These are phyloP conservation scores for Fusarium sp. DNA, from an alignment of 2,329 filamentous ascomycete species.

Conservation along the genomic window DNA sequence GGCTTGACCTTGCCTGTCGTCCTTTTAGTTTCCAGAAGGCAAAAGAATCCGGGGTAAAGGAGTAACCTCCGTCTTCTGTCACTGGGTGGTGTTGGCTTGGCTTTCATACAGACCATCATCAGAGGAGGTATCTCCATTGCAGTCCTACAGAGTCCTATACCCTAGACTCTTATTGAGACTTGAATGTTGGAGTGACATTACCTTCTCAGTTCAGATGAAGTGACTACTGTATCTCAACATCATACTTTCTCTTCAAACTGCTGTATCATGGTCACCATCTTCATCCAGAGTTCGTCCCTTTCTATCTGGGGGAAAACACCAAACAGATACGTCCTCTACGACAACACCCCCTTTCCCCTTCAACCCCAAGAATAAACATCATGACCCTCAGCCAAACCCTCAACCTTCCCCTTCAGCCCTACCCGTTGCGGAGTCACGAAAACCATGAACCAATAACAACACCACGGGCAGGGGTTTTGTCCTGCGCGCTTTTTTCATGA, in stretches of 20 bases:
- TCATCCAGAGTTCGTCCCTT: not conserved
- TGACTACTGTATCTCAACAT: not conserved
- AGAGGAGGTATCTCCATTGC: not conserved
- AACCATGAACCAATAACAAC: constrained; percentile 36
- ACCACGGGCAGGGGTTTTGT: constrained; percentile 32
- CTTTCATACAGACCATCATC: not conserved
- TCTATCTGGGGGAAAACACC: not conserved
- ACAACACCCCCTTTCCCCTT: constrained; percentile 30
- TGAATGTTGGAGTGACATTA: not conserved
- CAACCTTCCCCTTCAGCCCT: constrained; percentile 36
- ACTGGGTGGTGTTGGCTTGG: not conserved
- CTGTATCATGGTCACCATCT: not conserved
- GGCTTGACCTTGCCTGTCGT: constrained; percentile 6
- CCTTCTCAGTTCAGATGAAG: not conserved
- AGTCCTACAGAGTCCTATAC: not conserved
- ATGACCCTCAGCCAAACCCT: constrained; percentile 37
- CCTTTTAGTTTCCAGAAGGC: constrained; percentile 3
- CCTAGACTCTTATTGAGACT: not conserved
- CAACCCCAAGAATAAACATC: constrained; percentile 37
- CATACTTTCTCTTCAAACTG: not conserved
- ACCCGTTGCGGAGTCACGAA: constrained; percentile 40
- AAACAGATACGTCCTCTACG: constrained; percentile 21
- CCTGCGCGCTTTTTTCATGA: constrained; percentile 10
- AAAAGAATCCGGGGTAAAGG: constrained; percentile 23
- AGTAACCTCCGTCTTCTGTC: constrained; percentile 1